These are phyloP conservation scores for Arthrobotrys musiformis DNA, from an alignment of 2,329 filamentous ascomycete genomes.

Conservation along the genomic window DNA sequence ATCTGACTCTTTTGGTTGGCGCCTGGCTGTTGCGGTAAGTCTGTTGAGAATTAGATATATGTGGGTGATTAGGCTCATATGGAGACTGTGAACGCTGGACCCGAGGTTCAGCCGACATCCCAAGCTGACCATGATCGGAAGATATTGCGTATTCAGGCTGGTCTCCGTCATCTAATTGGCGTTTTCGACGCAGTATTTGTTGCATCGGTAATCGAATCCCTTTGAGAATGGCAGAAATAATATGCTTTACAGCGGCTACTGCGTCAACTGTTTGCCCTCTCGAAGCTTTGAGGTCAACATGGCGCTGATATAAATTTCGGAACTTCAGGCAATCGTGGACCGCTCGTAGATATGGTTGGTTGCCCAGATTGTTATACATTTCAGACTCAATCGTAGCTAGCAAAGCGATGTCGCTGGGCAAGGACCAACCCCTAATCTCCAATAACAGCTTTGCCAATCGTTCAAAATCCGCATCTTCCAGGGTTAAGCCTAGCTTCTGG, in stretches of 20 bases:
- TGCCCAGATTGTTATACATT: conserved; percentile 6
- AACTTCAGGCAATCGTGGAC: conserved; percentile 11
- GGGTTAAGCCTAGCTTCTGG: not conserved
- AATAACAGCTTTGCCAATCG: conserved; percentile 12
- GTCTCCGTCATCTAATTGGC: not conserved
- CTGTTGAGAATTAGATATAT: not conserved
- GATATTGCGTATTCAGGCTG: not conserved
- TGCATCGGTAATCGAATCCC: not conserved
- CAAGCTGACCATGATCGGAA: not conserved
- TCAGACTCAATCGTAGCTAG: not conserved
- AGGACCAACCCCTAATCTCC: conserved; percentile 11
- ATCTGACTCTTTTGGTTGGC: conserved; percentile 2
- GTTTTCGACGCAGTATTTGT: not conserved
- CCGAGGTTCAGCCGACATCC: not conserved
- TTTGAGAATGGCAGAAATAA: conserved; percentile 4
- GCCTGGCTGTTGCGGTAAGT: not conserved
- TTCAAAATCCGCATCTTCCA: conserved; percentile 6
- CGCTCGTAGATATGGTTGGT: conserved; percentile 5
- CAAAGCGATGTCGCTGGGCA: not conserved
- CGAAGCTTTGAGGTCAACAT: not conserved
- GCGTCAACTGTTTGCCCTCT: not conserved
- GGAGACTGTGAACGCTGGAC: not conserved
- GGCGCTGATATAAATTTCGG: not conserved
- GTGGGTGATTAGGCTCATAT: not conserved
- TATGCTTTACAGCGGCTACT: not conserved